Base-by-base conservation (phyloP, 2,329 filamentous ascomycete species). In the Sclerotinia nivalis region DNA sequence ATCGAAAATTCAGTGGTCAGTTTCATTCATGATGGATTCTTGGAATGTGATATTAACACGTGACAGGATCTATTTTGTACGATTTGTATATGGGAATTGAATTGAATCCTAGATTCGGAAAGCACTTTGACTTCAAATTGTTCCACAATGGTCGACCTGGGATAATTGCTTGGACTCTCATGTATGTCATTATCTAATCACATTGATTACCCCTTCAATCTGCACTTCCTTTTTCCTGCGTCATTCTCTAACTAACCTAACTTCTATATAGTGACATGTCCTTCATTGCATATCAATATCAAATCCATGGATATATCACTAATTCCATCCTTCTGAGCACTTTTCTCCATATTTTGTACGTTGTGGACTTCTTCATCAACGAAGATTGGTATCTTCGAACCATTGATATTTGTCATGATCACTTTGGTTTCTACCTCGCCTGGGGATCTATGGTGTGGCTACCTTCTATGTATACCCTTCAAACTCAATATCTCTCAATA, bases 361-460 rank as follows among this genome's bases (percentile, higher is more conserved):
- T 84, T 10, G 72, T 84, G 0, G 83, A 85, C 60, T 84, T 85
- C 69, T 85, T 85, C 64, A 75, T 81, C 61, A 84, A 84, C 10
- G 83, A 84, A 72, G 79, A 81, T 18, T 85, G 83, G 83, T 84
- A 84, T 70, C 75, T 83, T 54, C 77, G 79, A 37, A 82, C 81
- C 22, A 80, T 82, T 31, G 80, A 82, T 65, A 82, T 83, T 56
- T 77, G 77, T 61, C 80, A 82, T 69, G 80, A 83, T 66, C 81
- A 82, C 71, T 81, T 82, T 65, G 80, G 81, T 0, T 82, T 82
- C 73, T 81, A 82, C 71, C 69, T 77, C 8, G 75, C 74, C 31
- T 84, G 82, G 82, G 83, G 83, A 7, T 82, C 79, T 31, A 79
- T 81, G 37, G 82, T 80, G 22, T 84, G 81, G 76, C 76, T 85